Conservation (phyloP, 2,329 filamentous ascomycete genomes). For the Lasiodiplodia theobromae region DNA sequence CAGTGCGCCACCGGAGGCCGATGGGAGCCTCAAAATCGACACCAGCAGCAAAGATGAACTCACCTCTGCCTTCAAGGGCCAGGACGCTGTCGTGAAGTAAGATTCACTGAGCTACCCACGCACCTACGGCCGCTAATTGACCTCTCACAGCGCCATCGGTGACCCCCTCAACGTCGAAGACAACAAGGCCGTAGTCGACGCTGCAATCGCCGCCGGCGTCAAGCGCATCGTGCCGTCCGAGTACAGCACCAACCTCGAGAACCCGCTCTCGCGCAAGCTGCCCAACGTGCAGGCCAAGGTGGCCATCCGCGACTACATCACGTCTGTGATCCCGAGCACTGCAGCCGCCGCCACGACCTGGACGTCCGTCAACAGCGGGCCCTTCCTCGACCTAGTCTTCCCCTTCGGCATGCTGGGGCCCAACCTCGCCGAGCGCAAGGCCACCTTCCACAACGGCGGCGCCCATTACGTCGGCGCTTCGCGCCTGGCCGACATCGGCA, state of each 20-base stretch:
- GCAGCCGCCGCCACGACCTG: background rate
- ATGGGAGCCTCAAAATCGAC: slow-evolving; percentile 8
- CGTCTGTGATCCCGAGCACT: background rate
- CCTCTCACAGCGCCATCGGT: slow-evolving; percentile 3
- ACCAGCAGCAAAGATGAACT: slow-evolving; percentile 14
- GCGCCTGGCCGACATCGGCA: background rate
- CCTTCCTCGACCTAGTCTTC: slow-evolving; percentile 2
- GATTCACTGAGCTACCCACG: background rate
- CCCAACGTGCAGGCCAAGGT: slow-evolving; percentile 31
- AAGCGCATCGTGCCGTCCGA: slow-evolving; percentile 46
- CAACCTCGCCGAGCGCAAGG: background rate
- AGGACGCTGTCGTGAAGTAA: slow-evolving; percentile 24
- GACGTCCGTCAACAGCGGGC: slow-evolving; percentile 8
- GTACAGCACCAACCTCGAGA: slow-evolving; percentile 35
- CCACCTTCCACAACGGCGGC: slow-evolving; percentile 13
- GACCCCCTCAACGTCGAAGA: background rate
- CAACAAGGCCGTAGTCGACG: slow-evolving; percentile 42
- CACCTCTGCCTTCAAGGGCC: slow-evolving; percentile 17
- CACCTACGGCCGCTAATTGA: background rate
- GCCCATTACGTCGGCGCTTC: background rate
- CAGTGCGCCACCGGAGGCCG: background rate
- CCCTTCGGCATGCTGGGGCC: background rate
- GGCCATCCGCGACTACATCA: slow-evolving; percentile 30
- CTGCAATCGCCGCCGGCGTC: slow-evolving; percentile 42
- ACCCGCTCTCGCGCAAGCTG: slow-evolving; percentile 28